Conservation (phyloP, 441 rosid species). For the Gossypium schwendimanii region DNA sequence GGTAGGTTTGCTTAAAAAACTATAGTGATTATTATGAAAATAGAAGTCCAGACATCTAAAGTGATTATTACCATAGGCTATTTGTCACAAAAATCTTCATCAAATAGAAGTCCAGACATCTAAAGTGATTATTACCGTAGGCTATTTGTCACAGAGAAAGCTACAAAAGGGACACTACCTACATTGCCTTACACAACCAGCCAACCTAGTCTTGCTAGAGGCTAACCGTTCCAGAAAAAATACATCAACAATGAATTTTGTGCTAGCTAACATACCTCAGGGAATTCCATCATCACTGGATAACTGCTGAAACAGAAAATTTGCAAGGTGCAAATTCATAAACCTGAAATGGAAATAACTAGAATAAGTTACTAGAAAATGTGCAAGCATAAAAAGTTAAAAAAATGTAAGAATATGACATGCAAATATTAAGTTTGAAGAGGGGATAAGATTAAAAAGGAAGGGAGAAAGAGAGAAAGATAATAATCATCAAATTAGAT, state of each 20-base stretch:
- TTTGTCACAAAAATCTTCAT: not conserved
- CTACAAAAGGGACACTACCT: not conserved
- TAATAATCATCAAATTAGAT: not conserved
- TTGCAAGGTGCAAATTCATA: not conserved
- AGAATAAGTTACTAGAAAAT: not conserved
- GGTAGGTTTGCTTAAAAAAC: too few species aligned
- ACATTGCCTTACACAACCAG: too few species aligned
- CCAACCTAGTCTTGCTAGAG: too few species aligned
- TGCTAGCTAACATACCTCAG: conserved; percentile 11
- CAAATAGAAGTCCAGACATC: not conserved
- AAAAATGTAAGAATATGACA: not conserved
- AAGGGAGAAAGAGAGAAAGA: not conserved
- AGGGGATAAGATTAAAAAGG: not conserved
- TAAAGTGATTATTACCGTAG: not conserved
- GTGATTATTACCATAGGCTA: not conserved
- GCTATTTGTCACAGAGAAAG: not conserved
- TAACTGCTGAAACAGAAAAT: conserved; percentile 3
- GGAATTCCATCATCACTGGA: not conserved
- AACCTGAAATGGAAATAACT: conserved; percentile 11
- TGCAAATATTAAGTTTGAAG: not conserved
- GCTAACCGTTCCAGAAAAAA: not conserved
- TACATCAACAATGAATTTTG: not conserved
- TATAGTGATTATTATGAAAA: too few species aligned
- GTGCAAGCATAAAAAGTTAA: not conserved
- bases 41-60: not conserved